Conservation (phyloP, 176 grass and related monocot species). For the Rhipidocladum racemiflorum region DNA sequence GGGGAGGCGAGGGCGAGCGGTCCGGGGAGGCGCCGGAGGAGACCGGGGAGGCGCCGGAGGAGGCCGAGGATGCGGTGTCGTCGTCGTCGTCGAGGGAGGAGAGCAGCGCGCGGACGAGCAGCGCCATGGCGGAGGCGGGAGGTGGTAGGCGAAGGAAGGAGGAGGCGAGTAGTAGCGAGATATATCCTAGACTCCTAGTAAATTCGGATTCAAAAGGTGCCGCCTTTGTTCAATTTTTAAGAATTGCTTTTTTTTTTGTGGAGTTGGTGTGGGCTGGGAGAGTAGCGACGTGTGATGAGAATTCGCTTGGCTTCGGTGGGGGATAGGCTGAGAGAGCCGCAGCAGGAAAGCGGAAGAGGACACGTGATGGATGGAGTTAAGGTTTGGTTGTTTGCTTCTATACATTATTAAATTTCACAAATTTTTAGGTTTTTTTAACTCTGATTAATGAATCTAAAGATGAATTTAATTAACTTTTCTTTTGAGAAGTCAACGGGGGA, state of each 20-base stretch:
- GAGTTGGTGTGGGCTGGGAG: not conserved
- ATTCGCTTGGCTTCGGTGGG: not conserved
- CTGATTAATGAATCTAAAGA: too few species aligned
- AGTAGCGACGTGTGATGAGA: not conserved
- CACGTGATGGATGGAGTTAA: not conserved
- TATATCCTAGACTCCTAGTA: not conserved
- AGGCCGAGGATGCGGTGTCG: conserved; percentile 28
- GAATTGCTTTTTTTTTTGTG: not conserved
- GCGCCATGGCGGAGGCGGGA: conserved; percentile 19
- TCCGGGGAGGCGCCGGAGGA: conserved; percentile 41
- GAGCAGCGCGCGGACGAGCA: conserved; percentile 49
- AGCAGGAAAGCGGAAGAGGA: not conserved
- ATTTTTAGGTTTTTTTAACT: too few species aligned
- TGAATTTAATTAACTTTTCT: too few species aligned
- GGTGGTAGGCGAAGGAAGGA: not conserved
- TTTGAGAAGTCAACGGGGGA: too few species aligned
- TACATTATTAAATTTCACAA: too few species aligned
- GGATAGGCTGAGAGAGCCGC: not conserved
- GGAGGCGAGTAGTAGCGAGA: not conserved
- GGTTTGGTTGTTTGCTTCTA: too few species aligned
- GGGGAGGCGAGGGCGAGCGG: not conserved
- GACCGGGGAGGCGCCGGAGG: conserved; percentile 34
- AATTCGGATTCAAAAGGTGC: not conserved
- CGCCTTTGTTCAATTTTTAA: not conserved
- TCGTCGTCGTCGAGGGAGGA: conserved; percentile 43